Evolutionary conservation across 139 green algal species (phyloP).

Genomic region (Chlamydomonas sp.): DNA sequence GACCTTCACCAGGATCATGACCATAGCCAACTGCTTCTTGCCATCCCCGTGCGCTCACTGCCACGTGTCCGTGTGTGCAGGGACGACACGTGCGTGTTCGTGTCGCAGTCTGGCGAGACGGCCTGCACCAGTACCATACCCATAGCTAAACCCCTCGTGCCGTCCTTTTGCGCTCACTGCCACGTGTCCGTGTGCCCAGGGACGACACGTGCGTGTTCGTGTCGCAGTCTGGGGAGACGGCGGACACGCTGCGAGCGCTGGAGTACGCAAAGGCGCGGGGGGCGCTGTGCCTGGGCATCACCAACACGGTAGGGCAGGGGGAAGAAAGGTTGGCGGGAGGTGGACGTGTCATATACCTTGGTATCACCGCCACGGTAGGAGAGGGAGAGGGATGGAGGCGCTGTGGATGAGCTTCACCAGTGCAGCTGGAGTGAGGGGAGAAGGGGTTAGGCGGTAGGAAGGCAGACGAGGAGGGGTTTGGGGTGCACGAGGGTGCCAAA

Average conservation of each 20-base stretch:
- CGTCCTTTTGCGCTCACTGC: conserved; percentile 21
- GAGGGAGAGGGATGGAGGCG: neutral
- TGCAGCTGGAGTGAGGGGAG: neutral
- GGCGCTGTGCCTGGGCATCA: conserved; percentile 96
- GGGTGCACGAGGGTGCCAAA: too few species aligned
- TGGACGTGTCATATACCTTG: conserved; percentile 78
- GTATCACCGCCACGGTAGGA: conserved; percentile 96
- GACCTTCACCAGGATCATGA: conserved; percentile 78
- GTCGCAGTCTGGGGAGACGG: conserved; percentile 94
- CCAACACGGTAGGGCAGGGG: conserved; percentile 92
- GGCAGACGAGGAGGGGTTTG: neutral
- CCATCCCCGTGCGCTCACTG: conserved; percentile 25
- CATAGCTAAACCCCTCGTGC: neutral
- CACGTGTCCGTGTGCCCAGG: conserved; percentile 43
- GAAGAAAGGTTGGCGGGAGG: too few species aligned
- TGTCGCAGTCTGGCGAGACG: conserved; percentile 95
- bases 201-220: conserved; percentile 97
- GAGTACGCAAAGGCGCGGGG: conserved; percentile 87
- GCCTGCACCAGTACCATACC: conserved; percentile 79
- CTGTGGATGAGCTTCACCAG: too few species aligned
- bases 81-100: conserved; percentile 94
- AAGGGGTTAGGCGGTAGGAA: neutral
- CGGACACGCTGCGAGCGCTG: conserved; percentile 93
- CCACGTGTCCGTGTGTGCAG: conserved; percentile 42
- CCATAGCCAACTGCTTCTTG: neutral